phyloP scores from a whole-genome alignment of 352 stramenopile species.

The Thraustochytrium sp. region DNA sequence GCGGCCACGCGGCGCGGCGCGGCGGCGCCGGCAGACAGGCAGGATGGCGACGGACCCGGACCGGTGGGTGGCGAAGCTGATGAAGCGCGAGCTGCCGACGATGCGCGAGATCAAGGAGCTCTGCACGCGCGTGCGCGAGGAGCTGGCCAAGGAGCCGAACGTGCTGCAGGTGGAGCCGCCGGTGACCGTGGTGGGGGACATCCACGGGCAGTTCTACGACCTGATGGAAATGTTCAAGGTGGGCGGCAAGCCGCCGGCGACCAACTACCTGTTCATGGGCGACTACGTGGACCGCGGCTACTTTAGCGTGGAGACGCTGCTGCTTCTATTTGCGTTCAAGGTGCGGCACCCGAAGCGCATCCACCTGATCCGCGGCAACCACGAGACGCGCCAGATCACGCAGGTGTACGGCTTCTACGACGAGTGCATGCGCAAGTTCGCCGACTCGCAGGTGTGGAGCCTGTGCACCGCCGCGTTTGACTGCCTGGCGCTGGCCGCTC shows the following conservation, averaged over 20 bases:
- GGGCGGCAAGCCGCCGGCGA: slow-evolving; percentile 56
- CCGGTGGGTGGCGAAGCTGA: slow-evolving; percentile 37
- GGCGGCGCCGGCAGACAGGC: background rate
- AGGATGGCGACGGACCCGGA: slow-evolving; percentile 11
- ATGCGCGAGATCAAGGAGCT: slow-evolving; percentile 39
- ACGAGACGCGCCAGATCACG: slow-evolving; percentile 52
- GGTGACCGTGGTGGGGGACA: slow-evolving; percentile 56
- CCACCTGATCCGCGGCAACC: slow-evolving; percentile 49
- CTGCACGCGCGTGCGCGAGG: slow-evolving; percentile 18
- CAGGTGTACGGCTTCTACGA: slow-evolving; percentile 55
- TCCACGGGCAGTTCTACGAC: slow-evolving; percentile 65
- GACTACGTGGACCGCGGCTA: slow-evolving; percentile 62
- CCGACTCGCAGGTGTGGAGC: slow-evolving; percentile 51
- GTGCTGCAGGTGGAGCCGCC: slow-evolving; percentile 48
- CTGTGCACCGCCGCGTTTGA: slow-evolving; percentile 50
- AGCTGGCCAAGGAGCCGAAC: slow-evolving; percentile 49
- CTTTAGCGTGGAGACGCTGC: slow-evolving; percentile 57
- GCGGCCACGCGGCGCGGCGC: background rate
- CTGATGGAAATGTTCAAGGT: slow-evolving; percentile 60
- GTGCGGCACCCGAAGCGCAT: slow-evolving; percentile 48
- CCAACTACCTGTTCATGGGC: slow-evolving; percentile 66
- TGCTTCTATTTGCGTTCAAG: slow-evolving; percentile 51
- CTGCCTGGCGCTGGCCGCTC: slow-evolving; percentile 46
- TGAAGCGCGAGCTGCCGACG: slow-evolving; percentile 28
- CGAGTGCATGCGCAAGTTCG: slow-evolving; percentile 52